phyloP scores from a whole-genome alignment of 2,329 filamentous ascomycete genomes.

The Colletotrichum sp. region DNA sequence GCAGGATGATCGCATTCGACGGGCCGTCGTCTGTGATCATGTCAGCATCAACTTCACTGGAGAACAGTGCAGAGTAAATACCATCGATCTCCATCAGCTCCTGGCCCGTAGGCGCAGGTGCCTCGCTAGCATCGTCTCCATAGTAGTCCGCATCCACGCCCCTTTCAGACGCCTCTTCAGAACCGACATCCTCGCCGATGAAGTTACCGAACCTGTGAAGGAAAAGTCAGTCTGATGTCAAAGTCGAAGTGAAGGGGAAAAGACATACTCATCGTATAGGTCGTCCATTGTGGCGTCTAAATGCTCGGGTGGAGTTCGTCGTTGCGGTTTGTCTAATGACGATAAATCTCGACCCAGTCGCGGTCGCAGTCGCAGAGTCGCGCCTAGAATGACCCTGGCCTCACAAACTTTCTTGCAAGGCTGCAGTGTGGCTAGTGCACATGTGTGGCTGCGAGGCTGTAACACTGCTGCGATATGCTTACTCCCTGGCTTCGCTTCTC shows the following conservation, averaged over 20 bases:
- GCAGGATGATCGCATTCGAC: constrained; percentile 95
- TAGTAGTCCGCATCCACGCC: constrained; percentile 79
- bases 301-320: not conserved
- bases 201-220: constrained; percentile 88
- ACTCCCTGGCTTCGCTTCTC: not conserved
- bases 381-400: constrained; percentile 11
- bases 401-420: constrained; percentile 25
- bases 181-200: constrained; percentile 88
- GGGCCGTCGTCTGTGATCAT: constrained; percentile 65
- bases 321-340: not conserved
- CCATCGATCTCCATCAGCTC: constrained; percentile 95
- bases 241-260: not conserved
- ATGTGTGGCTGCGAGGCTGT: constrained; percentile 21
- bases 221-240: not conserved
- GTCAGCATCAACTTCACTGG: not conserved
- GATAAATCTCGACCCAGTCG: not conserved
- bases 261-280: constrained; percentile 87
- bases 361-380: not conserved
- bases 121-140: constrained; percentile 74
- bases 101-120: constrained; percentile 70
- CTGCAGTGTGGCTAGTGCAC: not conserved
- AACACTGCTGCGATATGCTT: not conserved
- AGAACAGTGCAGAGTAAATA: constrained; percentile 37
- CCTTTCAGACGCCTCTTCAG: constrained; percentile 84
- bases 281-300: constrained; percentile 75